These are phyloP conservation scores for Miscanthus lutarioriparius DNA, from an alignment of 176 grass and related monocot genomes.

Conservation along the genomic window DNA sequence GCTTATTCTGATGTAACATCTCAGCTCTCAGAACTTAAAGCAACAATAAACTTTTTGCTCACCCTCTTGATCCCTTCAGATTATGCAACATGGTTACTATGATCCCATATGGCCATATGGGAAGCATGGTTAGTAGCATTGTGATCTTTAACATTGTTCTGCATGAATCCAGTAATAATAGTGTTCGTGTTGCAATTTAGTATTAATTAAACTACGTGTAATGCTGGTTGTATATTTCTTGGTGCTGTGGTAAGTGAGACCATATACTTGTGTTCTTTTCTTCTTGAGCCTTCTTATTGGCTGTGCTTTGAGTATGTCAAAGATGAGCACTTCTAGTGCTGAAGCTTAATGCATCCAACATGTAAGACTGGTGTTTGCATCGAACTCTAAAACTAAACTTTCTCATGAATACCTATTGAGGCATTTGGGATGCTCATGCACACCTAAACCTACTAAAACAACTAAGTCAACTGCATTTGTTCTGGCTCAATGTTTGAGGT, in stretches of 20 bases:
- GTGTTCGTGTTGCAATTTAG: neutral
- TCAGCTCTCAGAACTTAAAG: neutral
- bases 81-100: neutral
- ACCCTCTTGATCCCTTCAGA: neutral
- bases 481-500: neutral
- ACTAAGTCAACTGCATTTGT: neutral
- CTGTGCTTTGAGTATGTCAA: neutral
- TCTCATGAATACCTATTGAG: neutral
- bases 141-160: neutral
- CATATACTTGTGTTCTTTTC: neutral
- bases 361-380: neutral
- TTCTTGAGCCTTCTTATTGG: neutral
- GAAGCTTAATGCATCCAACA: neutral
- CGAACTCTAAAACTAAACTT: neutral
- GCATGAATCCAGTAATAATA: neutral
- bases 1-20: neutral
- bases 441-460: neutral
- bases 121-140: neutral
- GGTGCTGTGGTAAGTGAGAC: neutral
- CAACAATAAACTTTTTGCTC: neutral
- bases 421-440: neutral
- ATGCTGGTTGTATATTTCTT: neutral
- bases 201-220: neutral
- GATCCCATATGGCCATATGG: neutral
- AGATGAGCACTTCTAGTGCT: neutral